A percentile compares a stretch with the other conserved stretches of the same genome.
phyloP scores from a whole-genome alignment of 2,329 filamentous ascomycete species.

The Arthrobotrys entomopaga region DNA sequence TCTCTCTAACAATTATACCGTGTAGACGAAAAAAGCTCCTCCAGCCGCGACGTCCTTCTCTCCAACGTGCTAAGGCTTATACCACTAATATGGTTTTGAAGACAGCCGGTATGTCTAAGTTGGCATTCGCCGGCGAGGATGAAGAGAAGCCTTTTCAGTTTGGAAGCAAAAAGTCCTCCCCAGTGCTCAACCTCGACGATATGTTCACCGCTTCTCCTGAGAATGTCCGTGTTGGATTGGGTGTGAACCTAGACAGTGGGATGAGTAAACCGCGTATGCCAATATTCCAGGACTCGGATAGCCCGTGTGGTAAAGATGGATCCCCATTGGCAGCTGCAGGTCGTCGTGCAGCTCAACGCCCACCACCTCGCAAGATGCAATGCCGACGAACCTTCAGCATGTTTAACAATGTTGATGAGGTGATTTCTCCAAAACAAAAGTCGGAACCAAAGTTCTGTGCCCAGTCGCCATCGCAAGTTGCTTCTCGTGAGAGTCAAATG shows the following conservation, averaged over 20 bases:
- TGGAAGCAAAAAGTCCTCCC: slow-evolving; percentile 64
- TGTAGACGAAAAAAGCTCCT: slow-evolving; percentile 73
- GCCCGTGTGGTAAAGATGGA: slow-evolving; percentile 68
- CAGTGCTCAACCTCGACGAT: slow-evolving; percentile 57
- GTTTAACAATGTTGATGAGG: slow-evolving; percentile 91
- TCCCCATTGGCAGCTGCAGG: slow-evolving; percentile 78
- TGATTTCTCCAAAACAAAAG: slow-evolving; percentile 81
- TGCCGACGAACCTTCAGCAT: slow-evolving; percentile 88
- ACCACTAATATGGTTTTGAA: slow-evolving; percentile 71
- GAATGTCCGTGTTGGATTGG: slow-evolving; percentile 51
- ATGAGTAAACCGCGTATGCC: slow-evolving; percentile 45
- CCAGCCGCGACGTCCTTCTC: slow-evolving; percentile 75
- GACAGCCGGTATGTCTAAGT: slow-evolving; percentile 64
- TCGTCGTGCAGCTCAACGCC: slow-evolving; percentile 76
- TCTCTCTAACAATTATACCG: slow-evolving; percentile 29
- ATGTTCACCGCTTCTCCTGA: slow-evolving; percentile 57
- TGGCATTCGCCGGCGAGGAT: slow-evolving; percentile 69
- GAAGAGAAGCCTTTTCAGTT: slow-evolving; percentile 81
- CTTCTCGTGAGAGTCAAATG: slow-evolving; percentile 70
- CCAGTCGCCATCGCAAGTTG: slow-evolving; percentile 58
- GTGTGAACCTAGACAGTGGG: slow-evolving; percentile 26
- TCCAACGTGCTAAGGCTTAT: slow-evolving; percentile 78
- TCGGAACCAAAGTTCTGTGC: slow-evolving; percentile 63
- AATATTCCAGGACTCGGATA: slow-evolving; percentile 52
- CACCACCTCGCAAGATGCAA: slow-evolving; percentile 79